These are phyloP conservation scores for Bipolaris victoriae DNA, from an alignment of 2,329 filamentous ascomycete species.

Conservation along the genomic window DNA sequence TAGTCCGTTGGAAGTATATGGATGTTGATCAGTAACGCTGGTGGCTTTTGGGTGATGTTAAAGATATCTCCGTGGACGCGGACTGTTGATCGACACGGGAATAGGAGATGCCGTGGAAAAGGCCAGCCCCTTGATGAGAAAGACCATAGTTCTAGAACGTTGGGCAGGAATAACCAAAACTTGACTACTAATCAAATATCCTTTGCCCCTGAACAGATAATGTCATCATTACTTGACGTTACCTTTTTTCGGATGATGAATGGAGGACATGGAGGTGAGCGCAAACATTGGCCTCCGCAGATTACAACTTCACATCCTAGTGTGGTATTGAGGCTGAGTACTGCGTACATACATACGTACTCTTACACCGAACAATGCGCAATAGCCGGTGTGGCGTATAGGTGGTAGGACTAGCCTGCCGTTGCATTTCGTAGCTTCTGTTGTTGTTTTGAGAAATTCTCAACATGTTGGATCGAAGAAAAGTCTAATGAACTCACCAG, in stretches of 20 bases:
- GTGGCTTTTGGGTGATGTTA: not conserved
- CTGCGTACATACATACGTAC: too few relatives aligned
- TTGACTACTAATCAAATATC: not conserved
- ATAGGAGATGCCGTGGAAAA: not conserved
- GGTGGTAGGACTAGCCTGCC: not conserved
- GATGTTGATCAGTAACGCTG: not conserved
- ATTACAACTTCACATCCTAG: not conserved
- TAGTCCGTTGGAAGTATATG: not conserved
- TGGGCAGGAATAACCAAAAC: not conserved
- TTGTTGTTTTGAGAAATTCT: not conserved
- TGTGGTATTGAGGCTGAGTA: not conserved
- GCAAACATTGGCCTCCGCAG: not conserved
- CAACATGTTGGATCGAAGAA: not conserved
- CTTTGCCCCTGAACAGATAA: not conserved
- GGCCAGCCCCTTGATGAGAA: not conserved
- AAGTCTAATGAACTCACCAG: too few relatives aligned
- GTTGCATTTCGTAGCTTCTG: not conserved
- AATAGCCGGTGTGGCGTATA: too few relatives aligned
- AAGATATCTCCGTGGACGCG: not conserved
- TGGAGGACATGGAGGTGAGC: not conserved
- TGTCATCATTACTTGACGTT: not conserved
- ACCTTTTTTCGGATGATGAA: not conserved
- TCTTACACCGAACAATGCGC: not conserved
- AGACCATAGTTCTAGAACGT: not conserved
- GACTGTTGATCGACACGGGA: not conserved